These are phyloP conservation scores for Ruellia speciosa DNA, from an alignment of 305 asterid genomes.

Conservation along the genomic window DNA sequence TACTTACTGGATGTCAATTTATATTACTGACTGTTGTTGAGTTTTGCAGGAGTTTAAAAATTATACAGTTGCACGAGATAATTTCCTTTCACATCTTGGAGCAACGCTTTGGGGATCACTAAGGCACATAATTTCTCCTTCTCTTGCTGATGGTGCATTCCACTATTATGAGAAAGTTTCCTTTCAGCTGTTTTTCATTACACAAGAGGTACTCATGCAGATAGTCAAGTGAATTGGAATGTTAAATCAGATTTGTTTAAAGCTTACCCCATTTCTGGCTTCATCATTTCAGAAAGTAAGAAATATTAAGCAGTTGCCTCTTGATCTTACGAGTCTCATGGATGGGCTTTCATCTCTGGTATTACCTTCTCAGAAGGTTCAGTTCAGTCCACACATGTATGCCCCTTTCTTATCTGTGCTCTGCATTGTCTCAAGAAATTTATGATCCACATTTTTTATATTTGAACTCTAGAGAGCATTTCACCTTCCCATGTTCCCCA, in stretches of 20 bases:
- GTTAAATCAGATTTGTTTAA: constrained; percentile 5
- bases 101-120: constrained; percentile 94
- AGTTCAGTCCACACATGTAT: constrained; percentile 77
- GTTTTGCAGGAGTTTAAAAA: constrained; percentile 66
- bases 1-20: constrained; percentile 15
- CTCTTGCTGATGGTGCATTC: constrained; percentile 98
- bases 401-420: constrained; percentile 24
- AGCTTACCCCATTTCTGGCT: constrained; percentile 15
- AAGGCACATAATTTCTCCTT: constrained; percentile 90
- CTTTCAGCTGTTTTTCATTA: constrained; percentile 85
- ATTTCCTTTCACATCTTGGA: constrained; percentile 94
- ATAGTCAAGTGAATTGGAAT: constrained; percentile 18
- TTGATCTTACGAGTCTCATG: constrained; percentile 66
- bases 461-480: constrained; percentile 8
- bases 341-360: constrained; percentile 75
- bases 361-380: constrained; percentile 77
- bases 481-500: constrained; percentile 7
- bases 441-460: constrained; percentile 6
- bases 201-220: constrained; percentile 66
- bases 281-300: constrained; percentile 53
- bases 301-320: constrained; percentile 54
- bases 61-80: constrained; percentile 95
- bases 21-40: constrained; percentile 20
- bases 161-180: constrained; percentile 90
- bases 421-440: constrained; percentile 15